Evolutionary conservation across 768 basidiomycete genomes (phyloP).

Genomic region (Leccinum uliginosum): DNA sequence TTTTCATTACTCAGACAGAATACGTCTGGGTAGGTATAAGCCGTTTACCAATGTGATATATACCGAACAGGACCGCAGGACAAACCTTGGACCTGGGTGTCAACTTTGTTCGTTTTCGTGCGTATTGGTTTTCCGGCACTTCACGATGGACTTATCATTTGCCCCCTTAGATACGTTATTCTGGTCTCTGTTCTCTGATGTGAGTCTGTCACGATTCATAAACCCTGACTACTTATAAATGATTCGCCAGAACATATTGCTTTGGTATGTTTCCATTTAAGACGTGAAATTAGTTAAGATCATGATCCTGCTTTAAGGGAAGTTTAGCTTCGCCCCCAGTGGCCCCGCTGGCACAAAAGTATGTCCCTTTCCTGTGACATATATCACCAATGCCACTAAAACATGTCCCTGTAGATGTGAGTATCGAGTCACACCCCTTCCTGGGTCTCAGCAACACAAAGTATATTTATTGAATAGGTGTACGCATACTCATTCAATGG

Average conservation of each 20-base stretch:
- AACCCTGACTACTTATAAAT: no score
- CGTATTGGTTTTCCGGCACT: neutral
- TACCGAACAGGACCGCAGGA: no score
- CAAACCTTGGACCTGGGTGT: conserved; percentile 1
- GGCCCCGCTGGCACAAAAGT: neutral
- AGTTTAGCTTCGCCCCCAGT: neutral
- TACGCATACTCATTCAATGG: neutral
- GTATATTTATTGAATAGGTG: neutral
- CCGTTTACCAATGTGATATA: no score
- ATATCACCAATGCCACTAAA: neutral
- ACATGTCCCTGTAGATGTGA: neutral
- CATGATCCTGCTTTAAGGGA: no score
- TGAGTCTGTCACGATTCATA: neutral
- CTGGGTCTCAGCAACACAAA: neutral
- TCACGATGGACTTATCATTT: no score
- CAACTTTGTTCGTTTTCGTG: neutral
- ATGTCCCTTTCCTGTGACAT: no score
- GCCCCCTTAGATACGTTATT: no score
- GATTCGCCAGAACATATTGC: no score
- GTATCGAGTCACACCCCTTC: neutral
- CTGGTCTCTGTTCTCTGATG: neutral
- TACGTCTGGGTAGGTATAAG: conserved; percentile 2
- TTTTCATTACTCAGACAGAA: neutral
- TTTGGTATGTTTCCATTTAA: no score
- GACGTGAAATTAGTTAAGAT: no score